These are phyloP conservation scores for Coemansia nantahalensis DNA, from an alignment of 192 early-diverging fungal genomes.

Conservation along the genomic window DNA sequence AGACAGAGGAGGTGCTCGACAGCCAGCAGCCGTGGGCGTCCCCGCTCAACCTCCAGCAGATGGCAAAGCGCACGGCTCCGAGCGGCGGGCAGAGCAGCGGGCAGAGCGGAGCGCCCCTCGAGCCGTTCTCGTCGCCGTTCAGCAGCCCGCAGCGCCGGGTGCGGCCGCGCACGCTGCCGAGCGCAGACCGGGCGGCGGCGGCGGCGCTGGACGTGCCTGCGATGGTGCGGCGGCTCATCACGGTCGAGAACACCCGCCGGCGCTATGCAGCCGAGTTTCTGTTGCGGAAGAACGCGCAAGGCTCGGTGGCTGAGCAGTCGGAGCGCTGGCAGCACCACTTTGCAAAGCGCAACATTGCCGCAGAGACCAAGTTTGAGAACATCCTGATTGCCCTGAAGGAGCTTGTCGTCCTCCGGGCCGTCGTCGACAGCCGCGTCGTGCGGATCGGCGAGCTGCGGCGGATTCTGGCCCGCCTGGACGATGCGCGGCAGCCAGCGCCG, in stretches of 20 bases:
- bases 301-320: conserved; percentile 33
- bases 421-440: conserved; percentile 1
- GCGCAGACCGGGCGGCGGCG: background rate
- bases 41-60: conserved; percentile 24
- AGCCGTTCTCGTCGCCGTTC: conserved; percentile 16
- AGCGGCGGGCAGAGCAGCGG: background rate
- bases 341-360: conserved; percentile 43
- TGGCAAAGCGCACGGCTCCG: conserved; percentile 2
- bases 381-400: conserved; percentile 47
- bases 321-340: conserved; percentile 47
- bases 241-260: conserved; percentile 33
- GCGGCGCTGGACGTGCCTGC: conserved; percentile 17
- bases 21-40: conserved; percentile 35
- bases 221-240: conserved; percentile 25
- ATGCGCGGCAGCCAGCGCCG: background rate
- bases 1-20: conserved; percentile 11
- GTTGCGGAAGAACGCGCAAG: conserved; percentile 18
- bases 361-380: conserved; percentile 47
- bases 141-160: conserved; percentile 4
- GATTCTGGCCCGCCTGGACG: background rate
- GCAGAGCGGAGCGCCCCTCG: background rate
- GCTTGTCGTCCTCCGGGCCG: conserved; percentile 31
- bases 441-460: conserved; percentile 21
- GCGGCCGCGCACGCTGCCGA: background rate
- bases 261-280: conserved; percentile 16